phyloP scores from a whole-genome alignment of 345 rosid genomes.

The Erysimum cheiranthoides region DNA sequence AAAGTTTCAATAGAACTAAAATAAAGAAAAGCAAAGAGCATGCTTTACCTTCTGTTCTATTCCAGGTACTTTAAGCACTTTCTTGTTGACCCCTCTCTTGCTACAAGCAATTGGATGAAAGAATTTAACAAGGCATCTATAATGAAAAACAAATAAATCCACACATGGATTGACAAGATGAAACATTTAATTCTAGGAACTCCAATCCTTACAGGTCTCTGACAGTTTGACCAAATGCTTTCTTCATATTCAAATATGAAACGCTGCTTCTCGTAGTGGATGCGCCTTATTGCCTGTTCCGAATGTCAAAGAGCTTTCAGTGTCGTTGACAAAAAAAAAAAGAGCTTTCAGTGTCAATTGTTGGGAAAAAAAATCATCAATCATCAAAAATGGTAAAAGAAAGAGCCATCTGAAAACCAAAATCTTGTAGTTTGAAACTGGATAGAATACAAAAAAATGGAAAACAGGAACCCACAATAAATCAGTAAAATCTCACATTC shows the following conservation, averaged over 20 bases:
- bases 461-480: slow-evolving; percentile 8
- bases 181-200: background rate
- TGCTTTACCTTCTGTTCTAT: slow-evolving; percentile 83
- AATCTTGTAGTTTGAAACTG: background rate
- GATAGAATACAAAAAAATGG: background rate
- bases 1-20: background rate
- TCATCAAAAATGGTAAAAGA: background rate
- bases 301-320: slow-evolving; percentile 10
- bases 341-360: slow-evolving; percentile 12
- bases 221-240: slow-evolving; percentile 87
- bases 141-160: background rate
- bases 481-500: background rate
- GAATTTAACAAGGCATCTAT: background rate
- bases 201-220: slow-evolving; percentile 82
- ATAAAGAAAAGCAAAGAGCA: background rate
- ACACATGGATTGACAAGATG: slow-evolving; percentile 12
- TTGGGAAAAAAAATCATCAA: background rate
- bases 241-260: slow-evolving; percentile 65
- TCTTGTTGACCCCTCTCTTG: slow-evolving; percentile 94
- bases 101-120: slow-evolving; percentile 52
- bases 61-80: slow-evolving; percentile 96
- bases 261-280: slow-evolving; percentile 13
- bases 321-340: too few relatives aligned
- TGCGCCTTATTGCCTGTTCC: slow-evolving; percentile 11
- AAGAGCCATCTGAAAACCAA: background rate